These are phyloP conservation scores for Bryopsis sp. DNA, from an alignment of 139 green algal genomes.

Conservation along the genomic window DNA sequence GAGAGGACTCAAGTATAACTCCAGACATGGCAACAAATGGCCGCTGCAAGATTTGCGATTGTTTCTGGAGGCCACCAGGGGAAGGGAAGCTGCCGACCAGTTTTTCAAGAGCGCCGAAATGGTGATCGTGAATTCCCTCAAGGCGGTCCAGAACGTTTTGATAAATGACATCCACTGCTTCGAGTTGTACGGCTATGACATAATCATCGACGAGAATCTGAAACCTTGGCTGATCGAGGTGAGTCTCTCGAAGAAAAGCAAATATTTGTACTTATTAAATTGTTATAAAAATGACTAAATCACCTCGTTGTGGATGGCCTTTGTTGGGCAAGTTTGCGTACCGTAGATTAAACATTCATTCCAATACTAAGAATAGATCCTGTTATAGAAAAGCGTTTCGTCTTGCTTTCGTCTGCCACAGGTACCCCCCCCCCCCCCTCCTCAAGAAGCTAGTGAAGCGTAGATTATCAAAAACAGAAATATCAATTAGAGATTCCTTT, in stretches of 20 bases:
- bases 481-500: too few relatives aligned
- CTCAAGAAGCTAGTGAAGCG: too few relatives aligned
- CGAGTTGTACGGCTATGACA: constrained; percentile 41
- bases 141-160: constrained; percentile 55
- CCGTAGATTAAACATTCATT: too few relatives aligned
- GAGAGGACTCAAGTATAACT: constrained; percentile 48
- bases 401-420: too few relatives aligned
- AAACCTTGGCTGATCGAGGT: constrained; percentile 1
- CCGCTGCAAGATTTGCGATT: constrained; percentile 39
- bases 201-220: not conserved
- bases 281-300: too few relatives aligned
- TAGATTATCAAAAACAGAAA: too few relatives aligned
- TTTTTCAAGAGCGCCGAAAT: constrained; percentile 39
- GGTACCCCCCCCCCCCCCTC: too few relatives aligned
- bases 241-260: not conserved
- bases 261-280: not conserved
- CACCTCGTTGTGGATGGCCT: too few relatives aligned
- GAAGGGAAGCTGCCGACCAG: constrained; percentile 34
- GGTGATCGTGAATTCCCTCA: constrained; percentile 20
- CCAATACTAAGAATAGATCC: too few relatives aligned
- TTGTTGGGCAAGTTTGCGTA: too few relatives aligned
- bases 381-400: too few relatives aligned
- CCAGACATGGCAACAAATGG: constrained; percentile 66
- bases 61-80: constrained; percentile 42
- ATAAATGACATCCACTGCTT: constrained; percentile 72